phyloP scores from a whole-genome alignment of 768 basidiomycete species.

The Tephrocybe sp. region DNA sequence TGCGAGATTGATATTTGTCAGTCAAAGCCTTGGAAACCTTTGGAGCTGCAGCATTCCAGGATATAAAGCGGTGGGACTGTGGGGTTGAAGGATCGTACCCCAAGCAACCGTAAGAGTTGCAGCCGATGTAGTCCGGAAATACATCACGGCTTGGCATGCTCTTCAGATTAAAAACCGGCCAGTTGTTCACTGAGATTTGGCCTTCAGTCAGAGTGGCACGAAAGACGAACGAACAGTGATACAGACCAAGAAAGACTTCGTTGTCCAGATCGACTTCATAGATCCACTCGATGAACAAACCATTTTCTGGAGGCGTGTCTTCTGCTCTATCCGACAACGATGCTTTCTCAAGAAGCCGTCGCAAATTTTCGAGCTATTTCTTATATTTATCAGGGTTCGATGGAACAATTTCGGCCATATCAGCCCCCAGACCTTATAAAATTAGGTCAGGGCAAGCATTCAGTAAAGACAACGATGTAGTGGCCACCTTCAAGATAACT shows the following conservation, averaged over 20 bases:
- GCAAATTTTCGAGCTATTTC: background rate
- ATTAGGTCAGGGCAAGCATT: background rate
- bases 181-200: background rate
- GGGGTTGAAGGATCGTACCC: background rate
- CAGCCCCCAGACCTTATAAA: background rate
- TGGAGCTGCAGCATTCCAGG: background rate
- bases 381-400: background rate
- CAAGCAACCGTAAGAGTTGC: background rate
- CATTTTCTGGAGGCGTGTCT: background rate
- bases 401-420: background rate
- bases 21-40: background rate
- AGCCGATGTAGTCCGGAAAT: background rate
- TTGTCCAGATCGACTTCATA: background rate
- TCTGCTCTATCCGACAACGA: background rate
- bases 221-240: background rate
- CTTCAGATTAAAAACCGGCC: background rate
- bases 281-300: background rate
- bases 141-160: background rate
- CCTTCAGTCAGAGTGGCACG: background rate
- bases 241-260: background rate
- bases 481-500: background rate
- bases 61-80: background rate
- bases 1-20: background rate
- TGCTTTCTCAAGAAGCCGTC: background rate
- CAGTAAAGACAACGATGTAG: too few relatives aligned